Evolutionary conservation across 2,329 filamentous ascomycete genomes (phyloP), one percentile per base, ranked within the genome.

Genomic region (Diaporthe helianthi): DNA sequence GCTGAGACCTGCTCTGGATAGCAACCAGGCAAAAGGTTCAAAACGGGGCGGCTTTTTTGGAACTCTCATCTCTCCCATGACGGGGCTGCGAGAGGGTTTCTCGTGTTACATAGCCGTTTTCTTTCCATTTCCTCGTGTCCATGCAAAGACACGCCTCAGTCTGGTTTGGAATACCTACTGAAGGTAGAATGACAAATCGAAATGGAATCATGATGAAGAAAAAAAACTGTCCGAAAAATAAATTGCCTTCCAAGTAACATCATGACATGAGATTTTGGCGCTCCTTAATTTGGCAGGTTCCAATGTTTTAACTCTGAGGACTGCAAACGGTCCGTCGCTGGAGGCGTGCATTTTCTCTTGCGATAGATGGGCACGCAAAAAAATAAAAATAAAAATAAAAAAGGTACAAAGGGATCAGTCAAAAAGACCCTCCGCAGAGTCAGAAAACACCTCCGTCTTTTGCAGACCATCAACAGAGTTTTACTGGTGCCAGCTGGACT

Each of bases 31-130:
- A 52, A 52, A 52, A 24, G 41, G 44, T 17, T 58, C 53, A 46
- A 38, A 67, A 29, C 7, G 65, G 44, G 52, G 36, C 26, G 29
- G n/a, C 29, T 63, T 24, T 63, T 24, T 49, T 29, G 33, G 38
- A 54, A 67, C 44, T 58, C 52, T 58, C 65, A 58, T 51, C 65
- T 67, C 52, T 58, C 46, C 41, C 36, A 44, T 51, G 10, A 26
- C 8, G 54, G 22, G 46, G 46, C 65, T 46, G 22, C 46, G 65
- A 55, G 49, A 55, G 22, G 53, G 41, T 51, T 58, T 67, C 65
- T 49, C 65, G 52, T 58, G 65, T 67, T 31, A 41, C 65, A 67
- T 67, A 67, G 26, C 31, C 29, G n/a, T n/a, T 47, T 47, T 49
- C 15, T 13, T 36, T 24, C 10, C 19, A 38, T 41, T n/a, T 41